A percentile compares a stretch with the other conserved stretches of the same genome.
Conservation (phyloP, 2,329 filamentous ascomycete genomes). For the Zymoseptoria ardabiliae region DNA sequence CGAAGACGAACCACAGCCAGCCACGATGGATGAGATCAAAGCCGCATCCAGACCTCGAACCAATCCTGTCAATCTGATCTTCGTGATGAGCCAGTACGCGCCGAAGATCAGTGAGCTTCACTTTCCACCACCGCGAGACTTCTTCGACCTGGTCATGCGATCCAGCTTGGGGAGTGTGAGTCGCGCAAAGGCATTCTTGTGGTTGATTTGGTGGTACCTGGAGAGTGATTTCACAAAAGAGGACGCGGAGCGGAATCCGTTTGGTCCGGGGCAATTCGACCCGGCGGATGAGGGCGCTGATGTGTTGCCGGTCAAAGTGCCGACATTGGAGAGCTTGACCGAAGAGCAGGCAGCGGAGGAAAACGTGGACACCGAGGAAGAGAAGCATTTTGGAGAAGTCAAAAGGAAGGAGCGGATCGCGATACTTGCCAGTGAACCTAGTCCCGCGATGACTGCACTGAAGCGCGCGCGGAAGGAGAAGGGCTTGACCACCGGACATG, state of each 20-base stretch:
- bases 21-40: slow-evolving; percentile 76
- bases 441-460: slow-evolving; percentile 52
- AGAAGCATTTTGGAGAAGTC: slow-evolving; percentile 61
- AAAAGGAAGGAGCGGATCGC: slow-evolving; percentile 66
- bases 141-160: slow-evolving; percentile 95
- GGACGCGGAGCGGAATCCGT: slow-evolving; percentile 83
- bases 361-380: slow-evolving; percentile 66
- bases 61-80: slow-evolving; percentile 95
- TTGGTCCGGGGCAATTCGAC: slow-evolving; percentile 53
- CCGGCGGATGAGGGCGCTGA: slow-evolving; percentile 32
- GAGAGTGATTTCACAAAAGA: slow-evolving; percentile 91
- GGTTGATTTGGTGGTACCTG: slow-evolving; percentile 99
- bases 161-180: slow-evolving; percentile 73
- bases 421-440: slow-evolving; percentile 69
- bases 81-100: slow-evolving; percentile 83
- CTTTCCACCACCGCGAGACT: slow-evolving; percentile 77
- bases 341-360: slow-evolving; percentile 59
- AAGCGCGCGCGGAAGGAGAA: slow-evolving; percentile 44
- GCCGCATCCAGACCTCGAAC: slow-evolving; percentile 63
- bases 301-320: slow-evolving; percentile 51
- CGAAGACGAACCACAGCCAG: slow-evolving; percentile 81
- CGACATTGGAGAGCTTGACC: slow-evolving; percentile 57
- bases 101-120: slow-evolving; percentile 88
- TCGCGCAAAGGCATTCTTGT: slow-evolving; percentile 81
- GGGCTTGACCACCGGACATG: slow-evolving; percentile 28